Evolutionary conservation across 139 green algal genomes (phyloP).

Genomic region (Ettlia oleoabundans): DNA sequence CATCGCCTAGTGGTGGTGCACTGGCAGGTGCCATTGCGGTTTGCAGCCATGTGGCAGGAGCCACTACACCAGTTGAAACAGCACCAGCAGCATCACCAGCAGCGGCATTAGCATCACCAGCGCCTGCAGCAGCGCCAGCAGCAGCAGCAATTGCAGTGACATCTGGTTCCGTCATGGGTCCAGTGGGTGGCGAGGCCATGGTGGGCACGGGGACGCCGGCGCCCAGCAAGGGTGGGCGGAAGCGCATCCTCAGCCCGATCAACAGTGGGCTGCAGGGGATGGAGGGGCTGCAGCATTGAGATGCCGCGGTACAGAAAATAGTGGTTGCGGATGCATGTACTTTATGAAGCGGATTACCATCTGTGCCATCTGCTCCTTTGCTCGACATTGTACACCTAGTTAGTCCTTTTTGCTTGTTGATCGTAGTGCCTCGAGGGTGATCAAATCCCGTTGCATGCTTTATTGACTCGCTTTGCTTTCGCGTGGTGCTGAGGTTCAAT

Average conservation of each 20-base stretch:
- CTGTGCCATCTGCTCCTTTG: background rate
- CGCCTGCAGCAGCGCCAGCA: background rate
- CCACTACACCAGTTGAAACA: no score
- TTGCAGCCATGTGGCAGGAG: no score
- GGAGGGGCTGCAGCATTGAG: background rate
- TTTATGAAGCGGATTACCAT: no score
- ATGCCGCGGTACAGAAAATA: background rate
- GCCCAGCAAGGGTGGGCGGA: background rate
- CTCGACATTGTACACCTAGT: background rate
- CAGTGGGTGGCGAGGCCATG: background rate
- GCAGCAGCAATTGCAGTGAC: no score
- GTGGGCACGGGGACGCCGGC: background rate
- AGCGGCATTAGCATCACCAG: background rate
- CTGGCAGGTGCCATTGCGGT: no score
- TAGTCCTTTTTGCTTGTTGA: background rate
- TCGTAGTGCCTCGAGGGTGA: background rate
- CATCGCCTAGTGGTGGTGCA: no score
- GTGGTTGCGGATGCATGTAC: background rate
- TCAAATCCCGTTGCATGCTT: background rate
- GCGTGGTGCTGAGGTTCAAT: background rate
- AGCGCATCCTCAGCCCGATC: constrained; percentile 7
- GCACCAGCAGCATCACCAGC: background rate
- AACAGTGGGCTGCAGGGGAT: constrained; percentile 3
- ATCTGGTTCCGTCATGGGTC: background rate
- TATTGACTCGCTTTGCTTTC: background rate